Evolutionary conservation across 768 basidiomycete genomes (phyloP), one percentile per base, ranked within the genome.

Genomic region (Neoboletus subvelutipes): DNA sequence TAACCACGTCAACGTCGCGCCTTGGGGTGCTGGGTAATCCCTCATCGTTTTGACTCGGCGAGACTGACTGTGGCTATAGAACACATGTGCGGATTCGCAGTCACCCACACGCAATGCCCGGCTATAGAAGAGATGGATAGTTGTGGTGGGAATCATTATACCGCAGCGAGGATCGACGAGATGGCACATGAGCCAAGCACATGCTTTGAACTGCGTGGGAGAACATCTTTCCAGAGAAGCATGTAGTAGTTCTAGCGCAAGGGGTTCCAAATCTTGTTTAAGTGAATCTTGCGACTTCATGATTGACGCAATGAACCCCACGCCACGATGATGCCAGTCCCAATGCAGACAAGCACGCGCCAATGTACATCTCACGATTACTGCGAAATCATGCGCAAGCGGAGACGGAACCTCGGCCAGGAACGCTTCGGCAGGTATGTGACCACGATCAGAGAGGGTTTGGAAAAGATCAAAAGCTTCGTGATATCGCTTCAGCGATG

Each of bases 311-410:
- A 84, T 64, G 31, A 84, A 68, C 9, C 54, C 62, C 13, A 75
- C 65, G 2, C 81, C 82, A 39, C 77, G 71, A 28, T 63, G 53
- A 48, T 74, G 71, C 83, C 82, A 86, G 41, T 78, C 73, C 81
- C 82, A 86, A 59, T 80, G 74, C 39, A 84, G 62, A 58, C 82
- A 80, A 8, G 85, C 75, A 45, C 78, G 77, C 11, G 81, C 74
- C 34, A 86, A 65, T 13, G 81, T 76, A 26, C 78, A 73, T 24
- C 75, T 71, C 24, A 87, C 71, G 50, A 86, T 80, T 20, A 78
- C 68, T 22, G 71, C 65, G 47, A 83, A 77, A 59, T 82, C 75
- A 1, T 72, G 67, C 15, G 54, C 53, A 8, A 71, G 61, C 18
- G 70, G 70, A 53, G 65, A 52, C 0, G 69, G 63, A 15, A 73